Conservation (phyloP, 805 yeast species). For the Ogataea henricii region DNA sequence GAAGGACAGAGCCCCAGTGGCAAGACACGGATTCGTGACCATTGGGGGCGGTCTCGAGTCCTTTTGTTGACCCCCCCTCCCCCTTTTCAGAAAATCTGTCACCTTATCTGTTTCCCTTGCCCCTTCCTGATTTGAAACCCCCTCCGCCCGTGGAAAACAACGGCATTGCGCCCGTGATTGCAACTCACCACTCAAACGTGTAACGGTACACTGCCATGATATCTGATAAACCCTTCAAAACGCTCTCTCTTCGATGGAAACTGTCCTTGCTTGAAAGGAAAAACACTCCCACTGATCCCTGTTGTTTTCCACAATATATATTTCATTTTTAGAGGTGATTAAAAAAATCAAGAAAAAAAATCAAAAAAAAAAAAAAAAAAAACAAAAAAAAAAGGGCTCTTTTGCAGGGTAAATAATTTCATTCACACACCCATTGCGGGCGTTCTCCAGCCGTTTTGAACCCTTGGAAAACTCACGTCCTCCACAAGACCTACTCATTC, state of each 20-base stretch:
- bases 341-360: not conserved
- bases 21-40: too few relatives aligned
- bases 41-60: too few relatives aligned
- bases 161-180: not conserved
- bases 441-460: too few relatives aligned
- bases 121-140: conserved; percentile 1
- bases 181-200: conserved; percentile 30
- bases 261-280: not conserved
- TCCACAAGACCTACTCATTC: conserved; percentile 37
- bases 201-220: conserved; percentile 20
- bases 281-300: conserved; percentile 3
- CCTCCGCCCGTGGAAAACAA: not conserved
- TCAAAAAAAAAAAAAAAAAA: not conserved
- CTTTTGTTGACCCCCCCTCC: too few relatives aligned
- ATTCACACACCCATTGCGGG: not conserved
- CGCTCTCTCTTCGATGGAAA: not conserved
- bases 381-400: not conserved
- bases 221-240: not conserved
- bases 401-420: not conserved
- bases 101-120: conserved; percentile 1
- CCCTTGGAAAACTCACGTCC: too few relatives aligned
- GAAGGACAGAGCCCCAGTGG: too few relatives aligned
- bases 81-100: too few relatives aligned
- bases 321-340: not conserved
- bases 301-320: conserved; percentile 5